Conservation (phyloP, 2,329 filamentous ascomycete genomes). For the Fusarium subtropicale region DNA sequence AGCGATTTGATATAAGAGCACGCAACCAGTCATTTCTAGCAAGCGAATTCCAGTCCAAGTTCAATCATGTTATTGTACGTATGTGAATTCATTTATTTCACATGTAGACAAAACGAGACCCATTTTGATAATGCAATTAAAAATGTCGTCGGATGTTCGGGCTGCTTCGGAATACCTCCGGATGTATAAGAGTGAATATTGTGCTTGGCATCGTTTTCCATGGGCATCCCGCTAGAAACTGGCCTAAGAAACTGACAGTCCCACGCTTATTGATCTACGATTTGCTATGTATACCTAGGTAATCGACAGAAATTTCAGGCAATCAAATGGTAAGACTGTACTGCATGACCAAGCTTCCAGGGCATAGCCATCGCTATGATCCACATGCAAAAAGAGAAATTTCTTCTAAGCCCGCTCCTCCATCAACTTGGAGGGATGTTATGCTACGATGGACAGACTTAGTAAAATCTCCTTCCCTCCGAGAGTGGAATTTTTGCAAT, state of each 20-base stretch:
- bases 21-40: background rate
- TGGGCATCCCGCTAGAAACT: constrained; percentile 1
- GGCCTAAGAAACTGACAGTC: background rate
- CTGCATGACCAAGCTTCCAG: background rate
- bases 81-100: background rate
- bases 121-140: background rate
- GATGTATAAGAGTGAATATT: background rate
- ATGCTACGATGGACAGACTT: background rate
- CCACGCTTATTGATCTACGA: background rate
- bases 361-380: constrained; percentile 1
- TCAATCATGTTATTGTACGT: background rate
- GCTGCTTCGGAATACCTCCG: constrained; percentile 23
- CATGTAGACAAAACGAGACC: background rate
- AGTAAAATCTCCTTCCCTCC: background rate
- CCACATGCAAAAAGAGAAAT: constrained; percentile 10
- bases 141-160: background rate
- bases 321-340: background rate
- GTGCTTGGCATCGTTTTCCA: constrained; percentile 1
- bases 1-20: background rate
- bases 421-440: background rate
- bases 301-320: constrained; percentile 4
- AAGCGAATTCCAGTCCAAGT: background rate
- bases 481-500: background rate
- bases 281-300: background rate
- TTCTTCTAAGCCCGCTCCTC: background rate